A percentile compares a stretch with the other conserved stretches of the same genome.
phyloP scores from a whole-genome alignment of 2,329 filamentous ascomycete species.

The Thielaviopsis punctulata region DNA sequence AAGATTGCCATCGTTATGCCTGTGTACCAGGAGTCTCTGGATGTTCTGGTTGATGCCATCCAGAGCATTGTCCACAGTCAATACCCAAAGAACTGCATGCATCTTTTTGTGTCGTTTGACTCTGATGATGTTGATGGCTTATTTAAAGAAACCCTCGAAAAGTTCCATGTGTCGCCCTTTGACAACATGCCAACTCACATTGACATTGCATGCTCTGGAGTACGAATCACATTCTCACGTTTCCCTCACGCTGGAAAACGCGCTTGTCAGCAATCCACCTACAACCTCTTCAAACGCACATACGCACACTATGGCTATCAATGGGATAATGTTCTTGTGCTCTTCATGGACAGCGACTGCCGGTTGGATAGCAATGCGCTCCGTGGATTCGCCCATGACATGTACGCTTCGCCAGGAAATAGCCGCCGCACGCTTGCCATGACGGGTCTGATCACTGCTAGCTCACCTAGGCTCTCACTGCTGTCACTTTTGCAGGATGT shows the following conservation, averaged over 20 bases:
- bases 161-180: not conserved
- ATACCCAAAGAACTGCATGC: not conserved
- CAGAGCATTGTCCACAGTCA: not conserved
- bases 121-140: not conserved
- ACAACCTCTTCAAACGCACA: not conserved
- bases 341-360: constrained; percentile 60
- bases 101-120: not conserved
- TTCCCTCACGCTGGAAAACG: constrained; percentile 90
- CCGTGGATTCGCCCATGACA: constrained; percentile 93
- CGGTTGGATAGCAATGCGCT: constrained; percentile 68
- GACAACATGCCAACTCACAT: constrained; percentile 72
- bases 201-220: constrained; percentile 67
- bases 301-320: not conserved
- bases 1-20: constrained; percentile 97
- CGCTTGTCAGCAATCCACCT: constrained; percentile 48
- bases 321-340: not conserved
- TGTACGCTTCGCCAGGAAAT: constrained; percentile 91
- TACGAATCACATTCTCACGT: constrained; percentile 75
- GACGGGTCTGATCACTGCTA: constrained; percentile 94
- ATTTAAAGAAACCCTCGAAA: not conserved
- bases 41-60: constrained; percentile 60
- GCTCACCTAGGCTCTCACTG: constrained; percentile 70
- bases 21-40: constrained; percentile 81
- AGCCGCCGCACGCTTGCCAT: constrained; percentile 87
- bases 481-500: constrained; percentile 92